A percentile compares a stretch with the other conserved stretches of the same genome.
Conservation (phyloP, 176 grass and related monocot species). For the Carex pumila region DNA sequence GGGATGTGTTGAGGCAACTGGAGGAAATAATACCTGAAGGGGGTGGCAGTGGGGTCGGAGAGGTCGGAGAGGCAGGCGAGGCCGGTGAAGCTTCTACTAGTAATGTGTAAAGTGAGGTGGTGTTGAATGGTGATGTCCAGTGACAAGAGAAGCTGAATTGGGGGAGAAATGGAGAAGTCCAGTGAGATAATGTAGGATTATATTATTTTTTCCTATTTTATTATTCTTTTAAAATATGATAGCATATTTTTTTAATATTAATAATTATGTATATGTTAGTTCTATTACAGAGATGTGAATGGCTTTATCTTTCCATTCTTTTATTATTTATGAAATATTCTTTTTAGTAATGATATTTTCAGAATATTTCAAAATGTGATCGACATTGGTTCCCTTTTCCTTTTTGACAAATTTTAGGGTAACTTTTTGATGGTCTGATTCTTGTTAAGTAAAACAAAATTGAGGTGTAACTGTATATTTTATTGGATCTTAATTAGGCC, state of each 20-base stretch:
- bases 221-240: slow-evolving; percentile 11
- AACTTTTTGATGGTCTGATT: no score
- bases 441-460: no score
- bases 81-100: slow-evolving; percentile 21
- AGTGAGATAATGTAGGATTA: not conserved
- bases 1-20: slow-evolving; percentile 59
- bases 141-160: not conserved
- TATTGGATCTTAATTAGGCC: not conserved
- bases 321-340: not conserved
- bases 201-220: not conserved
- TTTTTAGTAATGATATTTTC: not conserved
- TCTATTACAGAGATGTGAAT: not conserved
- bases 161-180: not conserved
- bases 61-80: slow-evolving; percentile 2
- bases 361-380: not conserved
- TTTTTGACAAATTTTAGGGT: no score
- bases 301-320: slow-evolving; percentile 5
- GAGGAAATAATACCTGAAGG: slow-evolving; percentile 62
- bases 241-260: slow-evolving; percentile 1
- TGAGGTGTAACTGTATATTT: no score
- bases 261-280: slow-evolving; percentile 1
- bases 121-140: not conserved
- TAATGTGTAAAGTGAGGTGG: slow-evolving; percentile 17
- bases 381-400: no score
- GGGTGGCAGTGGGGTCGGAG: not conserved